A percentile compares a stretch with the other conserved stretches of the same genome.
phyloP scores from a whole-genome alignment of 225 moss, liverwort and hornwort species.

The Takakia lepidozioides region DNA sequence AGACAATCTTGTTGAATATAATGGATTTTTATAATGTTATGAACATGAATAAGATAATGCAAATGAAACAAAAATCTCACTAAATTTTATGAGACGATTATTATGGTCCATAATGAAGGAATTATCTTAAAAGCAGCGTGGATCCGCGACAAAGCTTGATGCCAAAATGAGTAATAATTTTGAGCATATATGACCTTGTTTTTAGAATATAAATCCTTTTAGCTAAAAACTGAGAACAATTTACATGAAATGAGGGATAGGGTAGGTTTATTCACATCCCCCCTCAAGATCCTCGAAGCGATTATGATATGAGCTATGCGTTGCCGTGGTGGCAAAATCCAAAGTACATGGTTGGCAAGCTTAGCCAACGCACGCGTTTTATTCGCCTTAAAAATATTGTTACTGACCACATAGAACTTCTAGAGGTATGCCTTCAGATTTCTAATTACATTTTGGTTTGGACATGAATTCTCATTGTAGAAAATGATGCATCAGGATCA shows the following conservation, averaged over 20 bases:
- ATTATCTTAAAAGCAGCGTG: too few species aligned
- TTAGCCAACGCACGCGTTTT: constrained; percentile 5
- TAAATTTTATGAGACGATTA: too few species aligned
- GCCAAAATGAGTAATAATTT: neutral
- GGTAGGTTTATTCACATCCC: constrained; percentile 13
- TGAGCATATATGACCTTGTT: neutral
- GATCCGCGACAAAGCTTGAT: neutral
- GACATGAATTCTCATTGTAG: too few species aligned
- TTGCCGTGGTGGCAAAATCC: constrained; percentile 15
- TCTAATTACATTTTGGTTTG: too few species aligned
- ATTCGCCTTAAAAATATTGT: constrained; percentile 12
- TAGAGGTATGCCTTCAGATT: constrained; percentile 8
- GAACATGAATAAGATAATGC: too few species aligned
- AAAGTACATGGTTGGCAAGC: constrained; percentile 10
- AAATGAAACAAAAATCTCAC: too few species aligned
- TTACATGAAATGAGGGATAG: neutral
- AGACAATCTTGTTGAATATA: too few species aligned
- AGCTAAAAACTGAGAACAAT: neutral
- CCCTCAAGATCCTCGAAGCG: constrained; percentile 8
- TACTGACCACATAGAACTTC: constrained; percentile 8
- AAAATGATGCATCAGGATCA: too few species aligned
- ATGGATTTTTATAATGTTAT: too few species aligned
- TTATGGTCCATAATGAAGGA: too few species aligned
- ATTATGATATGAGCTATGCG: constrained; percentile 7
- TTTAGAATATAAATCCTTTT: neutral